Conservation (phyloP, 2,329 filamentous ascomycete species). For the Fusarium begoniae region DNA sequence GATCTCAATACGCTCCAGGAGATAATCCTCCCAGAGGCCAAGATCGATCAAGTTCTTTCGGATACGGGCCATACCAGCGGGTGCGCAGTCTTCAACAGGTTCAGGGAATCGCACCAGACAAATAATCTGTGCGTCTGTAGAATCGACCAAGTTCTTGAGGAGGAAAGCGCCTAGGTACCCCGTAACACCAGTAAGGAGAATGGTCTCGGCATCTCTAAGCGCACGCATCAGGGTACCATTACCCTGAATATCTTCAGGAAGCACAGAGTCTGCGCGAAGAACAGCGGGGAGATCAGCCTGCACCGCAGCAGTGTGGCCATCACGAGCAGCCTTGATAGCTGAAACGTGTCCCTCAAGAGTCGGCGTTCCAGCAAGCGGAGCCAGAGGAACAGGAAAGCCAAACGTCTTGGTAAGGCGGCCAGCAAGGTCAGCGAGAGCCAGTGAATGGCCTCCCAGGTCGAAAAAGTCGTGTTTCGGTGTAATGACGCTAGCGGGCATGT, state of each 20-base stretch:
- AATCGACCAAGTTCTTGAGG: slow-evolving; percentile 73
- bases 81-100: slow-evolving; percentile 69
- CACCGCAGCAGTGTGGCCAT: slow-evolving; percentile 77
- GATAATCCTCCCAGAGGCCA: slow-evolving; percentile 78
- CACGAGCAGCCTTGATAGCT: slow-evolving; percentile 74
- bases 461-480: slow-evolving; percentile 81
- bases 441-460: slow-evolving; percentile 80
- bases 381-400: slow-evolving; percentile 77
- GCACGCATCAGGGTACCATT: slow-evolving; percentile 62
- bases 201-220: slow-evolving; percentile 71
- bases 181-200: slow-evolving; percentile 78
- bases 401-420: slow-evolving; percentile 74
- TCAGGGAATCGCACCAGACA: slow-evolving; percentile 79
- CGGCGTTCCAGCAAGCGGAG: slow-evolving; percentile 74
- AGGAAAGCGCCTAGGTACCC: slow-evolving; percentile 81
- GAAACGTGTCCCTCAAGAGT: slow-evolving; percentile 78
- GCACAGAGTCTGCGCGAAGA: slow-evolving; percentile 70
- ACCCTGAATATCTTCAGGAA: slow-evolving; percentile 75
- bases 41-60: slow-evolving; percentile 81
- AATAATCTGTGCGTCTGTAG: slow-evolving; percentile 73
- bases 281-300: slow-evolving; percentile 79
- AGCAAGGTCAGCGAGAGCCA: slow-evolving; percentile 81
- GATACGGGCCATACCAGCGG: slow-evolving; percentile 75
- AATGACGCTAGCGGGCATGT: slow-evolving; percentile 69
- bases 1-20: slow-evolving; percentile 81